Evolutionary conservation across 2,329 filamentous ascomycete species (phyloP), one percentile per base, ranked within the genome.

Genomic region (Fusarium haematococcum): DNA sequence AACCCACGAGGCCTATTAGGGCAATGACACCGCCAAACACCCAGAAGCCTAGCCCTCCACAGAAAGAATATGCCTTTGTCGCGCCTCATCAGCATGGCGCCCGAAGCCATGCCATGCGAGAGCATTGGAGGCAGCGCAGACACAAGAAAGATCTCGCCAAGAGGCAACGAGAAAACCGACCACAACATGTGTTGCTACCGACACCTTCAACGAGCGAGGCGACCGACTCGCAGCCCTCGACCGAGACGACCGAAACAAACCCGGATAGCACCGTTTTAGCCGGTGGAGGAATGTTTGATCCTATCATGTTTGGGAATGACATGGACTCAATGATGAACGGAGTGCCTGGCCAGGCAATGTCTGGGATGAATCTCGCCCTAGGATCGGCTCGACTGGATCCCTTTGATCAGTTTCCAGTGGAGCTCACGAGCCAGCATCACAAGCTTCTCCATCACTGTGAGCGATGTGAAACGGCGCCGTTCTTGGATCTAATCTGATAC

Each of bases 31-130:
- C 61, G 20, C 61, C 48, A 43, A 56, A 43, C 25, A 32, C 33
- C 14, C 61, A 63, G 18, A 56, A 56, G n/a, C 20, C 23, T n/a
- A 63, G 48, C 20, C 33, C 61, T 63, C 45, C 33, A 9, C 33
- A 32, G 48, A 63, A 39, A 23, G 35, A 63, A 27, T 63, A 63
- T 14, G 33, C 61, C n/a, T 63, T 63, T 4, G 48, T 43, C 9
- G 8, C 45, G 1, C 35, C 39, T 10, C 61, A 63, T 9, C 61
- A 63, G 35, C 61, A 39, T 20, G 61, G 48, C n/a, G 45, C 48
- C 6, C 65, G 65, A 33, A 83, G 80, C 66, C 82, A 84, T 80
- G 81, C 81, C 14, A 83, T 83, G 81, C 73, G 79, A 4, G 80
- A 80, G 63, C 80, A 83, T 63, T 83, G 82, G 82, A 80, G 78